phyloP scores from a whole-genome alignment of 2,329 filamentous ascomycete genomes.

The Thelonectria rubi region DNA sequence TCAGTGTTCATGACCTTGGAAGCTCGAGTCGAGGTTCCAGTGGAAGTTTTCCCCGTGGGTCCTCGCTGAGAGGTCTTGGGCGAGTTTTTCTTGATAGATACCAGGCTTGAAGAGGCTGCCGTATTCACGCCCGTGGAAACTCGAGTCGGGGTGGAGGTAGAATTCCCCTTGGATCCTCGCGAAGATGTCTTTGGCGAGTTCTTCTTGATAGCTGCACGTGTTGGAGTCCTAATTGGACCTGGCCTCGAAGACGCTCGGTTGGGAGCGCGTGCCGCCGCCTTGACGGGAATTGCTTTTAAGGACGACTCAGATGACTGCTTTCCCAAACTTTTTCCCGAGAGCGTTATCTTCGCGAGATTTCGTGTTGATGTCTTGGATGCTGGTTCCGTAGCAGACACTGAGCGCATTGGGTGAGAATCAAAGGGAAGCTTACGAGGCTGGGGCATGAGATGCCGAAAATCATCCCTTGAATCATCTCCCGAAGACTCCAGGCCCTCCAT shows the following conservation, averaged over 20 bases:
- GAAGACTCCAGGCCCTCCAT: neutral
- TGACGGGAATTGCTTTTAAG: neutral
- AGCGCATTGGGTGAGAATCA: slow-evolving; percentile 9
- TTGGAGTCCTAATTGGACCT: neutral
- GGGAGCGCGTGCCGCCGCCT: neutral
- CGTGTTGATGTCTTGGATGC: neutral
- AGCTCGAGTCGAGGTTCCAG: no score
- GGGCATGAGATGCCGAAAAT: slow-evolving; percentile 45
- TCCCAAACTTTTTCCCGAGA: neutral
- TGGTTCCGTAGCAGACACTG: neutral
- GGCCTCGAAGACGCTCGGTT: neutral
- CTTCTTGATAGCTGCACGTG: neutral
- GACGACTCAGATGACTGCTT: neutral
- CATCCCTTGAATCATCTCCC: neutral
- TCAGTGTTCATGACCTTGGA: no score
- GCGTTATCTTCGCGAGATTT: neutral
- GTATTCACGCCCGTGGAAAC: no score
- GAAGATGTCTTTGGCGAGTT: neutral
- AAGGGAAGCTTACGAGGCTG: slow-evolving; percentile 46
- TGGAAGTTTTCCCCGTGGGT: no score
- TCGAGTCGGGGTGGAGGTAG: neutral
- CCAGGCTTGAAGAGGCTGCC: no score
- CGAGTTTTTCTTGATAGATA: no score
- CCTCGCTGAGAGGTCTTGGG: no score
- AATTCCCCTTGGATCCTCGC: neutral